Conservation (phyloP, 1,284 basidiomycete genomes). For the Microbotryomycetes sp. region DNA sequence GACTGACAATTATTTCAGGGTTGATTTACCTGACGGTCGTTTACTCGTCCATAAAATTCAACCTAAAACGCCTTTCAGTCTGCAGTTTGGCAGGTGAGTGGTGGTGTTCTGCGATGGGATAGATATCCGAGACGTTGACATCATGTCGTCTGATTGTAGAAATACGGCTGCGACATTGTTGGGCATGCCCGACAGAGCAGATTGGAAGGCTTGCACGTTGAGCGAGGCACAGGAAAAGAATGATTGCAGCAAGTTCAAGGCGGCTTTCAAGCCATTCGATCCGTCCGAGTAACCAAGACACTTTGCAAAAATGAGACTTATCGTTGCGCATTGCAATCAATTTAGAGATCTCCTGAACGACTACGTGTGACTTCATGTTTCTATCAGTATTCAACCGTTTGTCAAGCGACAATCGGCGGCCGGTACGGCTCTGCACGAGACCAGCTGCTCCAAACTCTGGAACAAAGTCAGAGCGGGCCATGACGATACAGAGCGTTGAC, state of each 20-base stretch:
- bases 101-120: background rate
- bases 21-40: constrained; percentile 79
- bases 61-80: constrained; percentile 66
- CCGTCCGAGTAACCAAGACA: no score
- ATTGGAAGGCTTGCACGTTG: constrained; percentile 77
- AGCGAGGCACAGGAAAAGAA: constrained; percentile 67
- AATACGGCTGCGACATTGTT: constrained; percentile 59
- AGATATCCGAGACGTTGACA: background rate
- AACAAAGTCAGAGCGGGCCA: no score
- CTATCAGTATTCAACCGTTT: background rate
- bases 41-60: constrained; percentile 78
- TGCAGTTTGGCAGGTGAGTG: constrained; percentile 85
- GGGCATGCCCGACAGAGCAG: constrained; percentile 64
- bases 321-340: background rate
- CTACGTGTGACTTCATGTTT: background rate
- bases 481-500: no score
- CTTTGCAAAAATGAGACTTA: constrained; percentile 1
- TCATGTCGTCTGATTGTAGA: background rate
- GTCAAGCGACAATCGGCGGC: no score
- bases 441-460: no score
- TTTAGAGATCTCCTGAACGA: no score
- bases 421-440: no score
- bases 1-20: constrained; percentile 54
- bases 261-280: constrained; percentile 69
- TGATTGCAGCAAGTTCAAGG: constrained; percentile 73